Evolutionary conservation across 345 rosid genomes (phyloP), one percentile per base, ranked within the genome.

Genomic region (Brassica incana): DNA sequence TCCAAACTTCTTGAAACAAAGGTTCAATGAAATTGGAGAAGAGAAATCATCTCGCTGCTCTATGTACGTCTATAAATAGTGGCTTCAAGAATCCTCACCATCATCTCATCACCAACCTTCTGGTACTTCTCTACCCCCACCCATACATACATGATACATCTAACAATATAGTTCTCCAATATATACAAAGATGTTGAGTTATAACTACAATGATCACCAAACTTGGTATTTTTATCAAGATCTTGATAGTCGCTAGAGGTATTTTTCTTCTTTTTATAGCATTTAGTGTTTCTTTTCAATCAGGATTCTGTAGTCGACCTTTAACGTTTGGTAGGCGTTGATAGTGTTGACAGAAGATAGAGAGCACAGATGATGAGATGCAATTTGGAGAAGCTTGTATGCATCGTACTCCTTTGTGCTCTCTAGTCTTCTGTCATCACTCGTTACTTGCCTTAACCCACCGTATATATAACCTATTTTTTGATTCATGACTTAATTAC

Each of bases 261-360:
- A 25, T 25, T 9, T 62, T 7, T 20, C 1, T 1, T 10, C 3
- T 60, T 48, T 38, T 40, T 33, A 2, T 8, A 20, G 18, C 4
- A 33, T 9, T 2, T 52, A 9, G 9, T 45, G 0, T n/a, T 38
- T 1, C 30, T 68, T 6, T 66, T 9, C 5, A 20, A 18, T 7
- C 0, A 1, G 5, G 15, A 60, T 18, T 8, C 1, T 2, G 33
- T 59, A 54, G 4, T 7, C 2, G 3, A 27, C 8, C 2, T 62
- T 48, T 63, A 25, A 20, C 12, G 59, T 10, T 70, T 65, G 29
- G 74, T 79, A 68, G 84, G 84, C 77, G 66, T 7, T 75, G 82
- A 75, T 80, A 84, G 70, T 87, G 92, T 83, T 88, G 96, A 89
- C 96, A 89, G 93, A 89, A 91, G 93, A 89, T 88, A 91, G 93